A percentile compares a stretch with the other conserved stretches of the same genome.
phyloP scores from a whole-genome alignment of 495 filamentous ascomycete genomes.

The Aspergillus egyptiacus region DNA sequence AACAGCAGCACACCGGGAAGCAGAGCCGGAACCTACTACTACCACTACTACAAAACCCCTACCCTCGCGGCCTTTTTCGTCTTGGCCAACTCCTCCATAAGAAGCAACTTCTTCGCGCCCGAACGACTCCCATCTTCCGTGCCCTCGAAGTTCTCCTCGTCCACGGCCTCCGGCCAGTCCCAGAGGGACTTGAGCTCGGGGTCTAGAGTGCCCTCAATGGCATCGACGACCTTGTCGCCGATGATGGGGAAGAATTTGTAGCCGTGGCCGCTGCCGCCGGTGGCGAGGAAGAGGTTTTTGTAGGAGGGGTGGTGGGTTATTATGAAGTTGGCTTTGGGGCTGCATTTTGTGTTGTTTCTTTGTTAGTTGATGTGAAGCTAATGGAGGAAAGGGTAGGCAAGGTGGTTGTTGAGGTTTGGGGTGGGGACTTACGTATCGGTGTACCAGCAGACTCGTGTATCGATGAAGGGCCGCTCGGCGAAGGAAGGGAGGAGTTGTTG shows the following conservation, averaged over 20 bases:
- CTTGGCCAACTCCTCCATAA: constrained; percentile 41
- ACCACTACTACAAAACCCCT: constrained; percentile 21
- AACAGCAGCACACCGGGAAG: too few species aligned
- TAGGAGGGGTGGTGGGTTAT: constrained; percentile 68
- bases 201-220: constrained; percentile 52
- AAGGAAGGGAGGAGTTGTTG: constrained; percentile 57
- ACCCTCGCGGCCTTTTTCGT: constrained; percentile 22
- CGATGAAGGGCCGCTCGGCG: constrained; percentile 55
- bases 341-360: constrained; percentile 10
- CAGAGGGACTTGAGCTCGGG: constrained; percentile 58
- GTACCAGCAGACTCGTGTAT: constrained; percentile 85
- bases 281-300: constrained; percentile 67
- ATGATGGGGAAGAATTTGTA: constrained; percentile 88
- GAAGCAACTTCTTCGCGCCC: constrained; percentile 23
- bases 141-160: constrained; percentile 31
- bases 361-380: too few species aligned
- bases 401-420: background rate
- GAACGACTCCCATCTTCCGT: constrained; percentile 53
- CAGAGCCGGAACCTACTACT: background rate
- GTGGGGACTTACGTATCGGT: constrained; percentile 57
- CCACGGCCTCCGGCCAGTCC: constrained; percentile 52
- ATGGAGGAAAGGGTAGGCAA: too few species aligned
- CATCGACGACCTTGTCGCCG: constrained; percentile 69
- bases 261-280: constrained; percentile 78
- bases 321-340: constrained; percentile 69